phyloP scores from a whole-genome alignment of 2,329 filamentous ascomycete species.

The Sphaerulina vaccinii region DNA sequence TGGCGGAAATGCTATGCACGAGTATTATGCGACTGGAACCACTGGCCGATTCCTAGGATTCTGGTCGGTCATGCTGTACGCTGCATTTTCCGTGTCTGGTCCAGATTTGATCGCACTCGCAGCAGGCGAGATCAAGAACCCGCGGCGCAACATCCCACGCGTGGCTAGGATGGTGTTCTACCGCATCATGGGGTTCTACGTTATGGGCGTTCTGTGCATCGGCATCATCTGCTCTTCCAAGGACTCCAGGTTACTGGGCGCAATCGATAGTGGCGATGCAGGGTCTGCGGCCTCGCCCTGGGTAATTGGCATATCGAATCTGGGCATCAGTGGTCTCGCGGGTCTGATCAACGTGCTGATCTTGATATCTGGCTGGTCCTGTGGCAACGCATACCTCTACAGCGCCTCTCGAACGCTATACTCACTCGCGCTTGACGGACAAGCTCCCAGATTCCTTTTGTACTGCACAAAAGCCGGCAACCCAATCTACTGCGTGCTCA shows the following conservation, averaged over 20 bases:
- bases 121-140: conserved; percentile 20
- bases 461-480: conserved; percentile 49
- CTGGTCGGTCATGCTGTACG: conserved; percentile 63
- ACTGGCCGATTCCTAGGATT: conserved; percentile 43
- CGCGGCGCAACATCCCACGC: conserved; percentile 19
- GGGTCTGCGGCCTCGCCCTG: too few species aligned
- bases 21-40: conserved; percentile 11
- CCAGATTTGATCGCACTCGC: conserved; percentile 19
- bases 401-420: conserved; percentile 55
- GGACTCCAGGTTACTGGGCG: too few species aligned
- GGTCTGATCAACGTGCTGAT: conserved; percentile 80
- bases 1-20: conserved; percentile 7
- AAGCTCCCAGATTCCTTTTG: conserved; percentile 51
- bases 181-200: conserved; percentile 12
- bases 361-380: conserved; percentile 68
- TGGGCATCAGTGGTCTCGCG: too few species aligned
- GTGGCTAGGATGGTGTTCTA: conserved; percentile 11
- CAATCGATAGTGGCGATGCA: too few species aligned
- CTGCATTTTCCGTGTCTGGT: conserved; percentile 59
- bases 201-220: conserved; percentile 43
- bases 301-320: too few species aligned
- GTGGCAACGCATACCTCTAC: conserved; percentile 65
- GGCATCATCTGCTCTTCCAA: conserved; percentile 65
- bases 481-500: conserved; percentile 41
- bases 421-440: conserved; percentile 49